Conservation (phyloP, 179 eudicot genomes). For the Beta corolliflora region DNA sequence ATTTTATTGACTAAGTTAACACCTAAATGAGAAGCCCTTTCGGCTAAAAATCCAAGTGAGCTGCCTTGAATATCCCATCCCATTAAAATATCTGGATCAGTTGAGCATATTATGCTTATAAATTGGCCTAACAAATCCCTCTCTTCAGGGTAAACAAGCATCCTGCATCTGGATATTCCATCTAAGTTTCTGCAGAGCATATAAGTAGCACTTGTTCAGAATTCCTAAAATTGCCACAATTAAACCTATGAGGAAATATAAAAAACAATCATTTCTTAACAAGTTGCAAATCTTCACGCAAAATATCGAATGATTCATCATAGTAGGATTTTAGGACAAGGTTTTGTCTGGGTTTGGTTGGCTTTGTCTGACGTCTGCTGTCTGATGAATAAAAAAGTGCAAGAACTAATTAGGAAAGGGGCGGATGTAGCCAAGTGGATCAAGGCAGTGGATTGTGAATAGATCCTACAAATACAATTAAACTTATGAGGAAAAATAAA, state of each 20-base stretch:
- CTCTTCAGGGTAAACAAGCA: constrained; percentile 61
- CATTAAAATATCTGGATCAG: constrained; percentile 83
- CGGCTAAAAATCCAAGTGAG: constrained; percentile 93
- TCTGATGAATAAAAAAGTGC: too few species aligned
- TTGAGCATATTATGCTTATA: constrained; percentile 43
- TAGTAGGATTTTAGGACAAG: not conserved
- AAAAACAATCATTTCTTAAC: too few species aligned
- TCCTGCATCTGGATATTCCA: constrained; percentile 56
- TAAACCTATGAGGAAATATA: not conserved
- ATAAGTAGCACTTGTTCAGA: constrained; percentile 13
- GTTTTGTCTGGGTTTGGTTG: not conserved
- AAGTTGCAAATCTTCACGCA: too few species aligned
- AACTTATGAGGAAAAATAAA: not conserved
- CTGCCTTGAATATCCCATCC: constrained; percentile 97
- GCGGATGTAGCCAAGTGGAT: too few species aligned
- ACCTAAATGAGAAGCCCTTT: constrained; percentile 80
- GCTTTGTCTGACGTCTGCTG: not conserved
- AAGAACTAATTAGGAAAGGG: too few species aligned
- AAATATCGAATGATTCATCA: too few species aligned
- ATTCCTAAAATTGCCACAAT: not conserved
- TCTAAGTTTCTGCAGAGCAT: constrained; percentile 51
- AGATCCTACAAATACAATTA: not conserved
- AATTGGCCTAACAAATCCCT: constrained; percentile 56
- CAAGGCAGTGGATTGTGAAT: too few species aligned
- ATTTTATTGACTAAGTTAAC: constrained; percentile 66